Base-by-base conservation (phyloP, 768 basidiomycete genomes). In the Punctularia strigosozonata region DNA sequence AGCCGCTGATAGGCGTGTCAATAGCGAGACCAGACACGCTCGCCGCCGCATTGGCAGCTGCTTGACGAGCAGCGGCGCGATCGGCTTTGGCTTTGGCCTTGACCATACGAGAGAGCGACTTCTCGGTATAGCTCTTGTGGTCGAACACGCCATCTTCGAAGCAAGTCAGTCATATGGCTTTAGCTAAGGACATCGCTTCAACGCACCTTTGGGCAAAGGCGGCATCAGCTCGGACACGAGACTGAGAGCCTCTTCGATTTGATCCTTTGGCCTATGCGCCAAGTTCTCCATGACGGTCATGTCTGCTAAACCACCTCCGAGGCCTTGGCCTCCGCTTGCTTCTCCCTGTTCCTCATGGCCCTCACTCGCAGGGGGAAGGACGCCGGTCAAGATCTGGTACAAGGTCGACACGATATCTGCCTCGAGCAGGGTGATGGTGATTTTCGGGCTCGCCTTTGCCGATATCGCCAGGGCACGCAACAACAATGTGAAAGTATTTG, bases 261-360 rank as follows among this genome's bases (percentile, higher is more conserved):
- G 92, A 43, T 99, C 95, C 61, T 98, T 98, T 4, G 95, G 86
- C 21, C 91, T 72, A 57, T 97, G 91, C 1, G 90, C 90, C 32
- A 99, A 64, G 56, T 94, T 98, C 61, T 98, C 88, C 80, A 97
- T 88, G 20, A 99, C 89, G 5, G 89, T 83, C 88, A 98, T 91
- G 54, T 97, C 92, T 14, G 88, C 90, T 4, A 92, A 61, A 21
- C 89, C 87, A 32, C 87, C 88, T 21, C 86, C 85, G 1, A 91
- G 61, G 8, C 86, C 87, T 57, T 90, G 87, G 1, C 83, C 80
- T 20, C 65, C 68, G 5, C 47, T 57, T 0, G 73, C 69, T 45
- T 66, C 69, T 4, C 79, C 80, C 54, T 82, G 76, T 43, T 80
- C 77, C 32, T 70, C 64, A 20, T 66, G 61, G 35, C 59, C 70